Evolutionary conservation across 2,329 filamentous ascomycete species (phyloP).

Genomic region (Botrytis hyacinthi): DNA sequence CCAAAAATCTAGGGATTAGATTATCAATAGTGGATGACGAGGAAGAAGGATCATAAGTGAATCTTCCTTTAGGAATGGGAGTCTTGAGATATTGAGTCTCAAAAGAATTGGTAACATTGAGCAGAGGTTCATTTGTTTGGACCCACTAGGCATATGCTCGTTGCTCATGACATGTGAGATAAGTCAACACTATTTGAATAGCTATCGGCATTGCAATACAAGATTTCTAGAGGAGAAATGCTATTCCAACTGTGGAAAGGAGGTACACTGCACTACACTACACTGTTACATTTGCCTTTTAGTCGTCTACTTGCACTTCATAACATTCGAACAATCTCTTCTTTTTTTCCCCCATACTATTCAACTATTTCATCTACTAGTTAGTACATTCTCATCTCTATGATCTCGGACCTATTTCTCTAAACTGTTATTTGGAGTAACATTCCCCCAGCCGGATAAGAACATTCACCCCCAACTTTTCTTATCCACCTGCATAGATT

Average conservation of each 20-base stretch:
- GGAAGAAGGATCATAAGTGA: neutral
- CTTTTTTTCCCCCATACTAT: neutral
- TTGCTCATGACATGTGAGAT: too few relatives aligned
- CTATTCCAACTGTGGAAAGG: neutral
- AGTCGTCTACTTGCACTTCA: neutral
- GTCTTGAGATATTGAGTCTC: neutral
- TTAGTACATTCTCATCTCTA: too few relatives aligned
- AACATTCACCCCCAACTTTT: constrained; percentile 1
- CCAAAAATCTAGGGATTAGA: neutral
- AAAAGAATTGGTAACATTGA: neutral
- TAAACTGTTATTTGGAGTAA: neutral
- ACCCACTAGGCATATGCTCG: neutral
- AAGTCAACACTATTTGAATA: neutral
- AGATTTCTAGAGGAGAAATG: neutral
- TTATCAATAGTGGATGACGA: neutral
- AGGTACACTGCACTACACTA: neutral
- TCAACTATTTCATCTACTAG: neutral
- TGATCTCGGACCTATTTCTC: too few relatives aligned
- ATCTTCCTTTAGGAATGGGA: neutral
- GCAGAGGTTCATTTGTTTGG: neutral
- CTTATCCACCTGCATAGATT: constrained; percentile 12
- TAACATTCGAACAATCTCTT: neutral
- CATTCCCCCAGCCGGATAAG: constrained; percentile 30
- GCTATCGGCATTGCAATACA: neutral
- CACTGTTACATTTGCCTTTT: neutral